Evolutionary conservation across 345 rosid genomes (phyloP).

Genomic region (Kandelia obovata): DNA sequence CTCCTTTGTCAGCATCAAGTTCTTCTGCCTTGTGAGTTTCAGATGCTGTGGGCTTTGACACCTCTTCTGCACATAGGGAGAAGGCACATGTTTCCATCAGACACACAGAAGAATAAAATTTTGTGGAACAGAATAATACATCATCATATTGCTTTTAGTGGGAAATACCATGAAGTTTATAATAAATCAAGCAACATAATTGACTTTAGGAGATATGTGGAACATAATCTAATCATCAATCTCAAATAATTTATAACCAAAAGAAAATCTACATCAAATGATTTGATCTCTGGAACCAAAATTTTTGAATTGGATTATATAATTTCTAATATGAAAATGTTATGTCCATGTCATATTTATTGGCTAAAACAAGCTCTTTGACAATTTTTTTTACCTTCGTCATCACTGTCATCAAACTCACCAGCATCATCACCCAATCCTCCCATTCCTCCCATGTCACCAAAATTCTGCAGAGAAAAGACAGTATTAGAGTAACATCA

Average conservation of each 20-base stretch:
- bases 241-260: background rate
- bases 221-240: background rate
- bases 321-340: background rate
- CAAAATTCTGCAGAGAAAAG: constrained; percentile 35
- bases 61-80: constrained; percentile 6
- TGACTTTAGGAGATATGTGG: background rate
- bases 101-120: too few species aligned
- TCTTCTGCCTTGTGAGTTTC: constrained; percentile 1
- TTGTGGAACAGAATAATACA: too few species aligned
- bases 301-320: too few species aligned
- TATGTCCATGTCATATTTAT: background rate
- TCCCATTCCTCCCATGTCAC: constrained; percentile 38
- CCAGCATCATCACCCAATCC: constrained; percentile 39
- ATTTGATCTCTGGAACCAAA: too few species aligned
- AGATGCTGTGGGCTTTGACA: constrained; percentile 11
- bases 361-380: background rate
- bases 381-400: constrained; percentile 56
- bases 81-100: too few species aligned
- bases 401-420: constrained; percentile 83
- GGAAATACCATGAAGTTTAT: background rate
- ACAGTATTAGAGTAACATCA: background rate
- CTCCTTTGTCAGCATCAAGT: background rate
- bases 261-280: background rate
- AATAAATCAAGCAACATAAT: background rate
- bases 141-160: too few species aligned